Conservation (phyloP, 768 basidiomycete genomes). For the Suillus spraguei region DNA sequence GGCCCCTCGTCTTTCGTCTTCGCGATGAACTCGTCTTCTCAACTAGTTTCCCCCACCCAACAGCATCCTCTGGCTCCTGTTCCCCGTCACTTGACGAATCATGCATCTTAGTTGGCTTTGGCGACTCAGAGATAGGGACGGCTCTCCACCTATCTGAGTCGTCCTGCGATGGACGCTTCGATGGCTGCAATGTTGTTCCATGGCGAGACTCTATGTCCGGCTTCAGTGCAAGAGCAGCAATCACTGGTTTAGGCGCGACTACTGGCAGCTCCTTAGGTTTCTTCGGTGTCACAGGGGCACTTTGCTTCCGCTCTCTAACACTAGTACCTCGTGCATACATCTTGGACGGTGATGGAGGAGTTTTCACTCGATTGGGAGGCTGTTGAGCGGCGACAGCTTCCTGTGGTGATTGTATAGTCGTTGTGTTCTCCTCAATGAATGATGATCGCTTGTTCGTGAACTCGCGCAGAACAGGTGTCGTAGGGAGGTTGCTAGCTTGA, state of each 20-base stretch:
- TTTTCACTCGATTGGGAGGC: constrained; percentile 15
- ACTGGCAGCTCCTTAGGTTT: constrained; percentile 7
- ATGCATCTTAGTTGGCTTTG: constrained; percentile 30
- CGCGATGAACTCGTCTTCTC: constrained; percentile 29
- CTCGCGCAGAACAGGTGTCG: constrained; percentile 59
- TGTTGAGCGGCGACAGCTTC: constrained; percentile 34
- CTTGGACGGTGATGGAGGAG: constrained; percentile 25
- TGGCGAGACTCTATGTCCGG: constrained; percentile 2
- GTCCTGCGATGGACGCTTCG: constrained; percentile 1
- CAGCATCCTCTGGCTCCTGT: constrained; percentile 52
- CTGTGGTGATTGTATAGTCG: constrained; percentile 32
- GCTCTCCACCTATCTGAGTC: constrained; percentile 52
- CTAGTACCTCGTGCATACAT: constrained; percentile 27
- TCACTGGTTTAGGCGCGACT: constrained; percentile 4
- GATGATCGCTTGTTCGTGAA: constrained; percentile 77
- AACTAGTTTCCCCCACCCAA: constrained; percentile 28
- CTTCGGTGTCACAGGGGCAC: constrained; percentile 10
- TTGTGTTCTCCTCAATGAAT: constrained; percentile 51
- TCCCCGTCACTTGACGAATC: constrained; percentile 61
- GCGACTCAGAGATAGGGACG: constrained; percentile 31
- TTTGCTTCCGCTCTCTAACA: constrained; percentile 38
- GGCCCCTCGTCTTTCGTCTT: constrained; percentile 46
- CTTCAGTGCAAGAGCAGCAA: constrained; percentile 5
- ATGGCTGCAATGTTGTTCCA: not conserved
- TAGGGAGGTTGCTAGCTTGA: constrained; percentile 19